A percentile compares a stretch with the other conserved stretches of the same genome.
These are phyloP conservation scores for Elaeis guineensis DNA, from an alignment of 176 grass and related monocot genomes.

Conservation along the genomic window DNA sequence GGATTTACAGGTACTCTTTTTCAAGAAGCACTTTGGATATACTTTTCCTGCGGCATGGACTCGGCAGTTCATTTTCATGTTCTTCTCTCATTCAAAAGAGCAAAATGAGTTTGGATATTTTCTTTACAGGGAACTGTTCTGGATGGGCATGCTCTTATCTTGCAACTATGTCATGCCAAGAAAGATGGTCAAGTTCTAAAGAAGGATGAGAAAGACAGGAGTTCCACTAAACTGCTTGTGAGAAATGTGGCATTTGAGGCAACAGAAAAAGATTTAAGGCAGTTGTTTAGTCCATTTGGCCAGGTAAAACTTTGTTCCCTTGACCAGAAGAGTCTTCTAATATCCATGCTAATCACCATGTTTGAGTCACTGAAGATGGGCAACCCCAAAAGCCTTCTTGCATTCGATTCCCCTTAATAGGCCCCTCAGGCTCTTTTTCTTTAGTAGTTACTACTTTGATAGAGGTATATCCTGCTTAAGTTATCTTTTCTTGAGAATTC, in stretches of 20 bases:
- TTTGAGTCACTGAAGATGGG: no score
- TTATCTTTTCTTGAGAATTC: background rate
- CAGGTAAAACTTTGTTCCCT: constrained; percentile 42
- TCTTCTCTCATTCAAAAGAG: no score
- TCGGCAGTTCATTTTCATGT: no score
- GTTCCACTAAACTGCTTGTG: constrained; percentile 86
- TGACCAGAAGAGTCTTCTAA: no score
- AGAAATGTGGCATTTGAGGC: constrained; percentile 96
- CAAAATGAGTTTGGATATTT: background rate
- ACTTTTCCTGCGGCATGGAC: no score
- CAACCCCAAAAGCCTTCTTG: no score
- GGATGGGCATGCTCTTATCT: constrained; percentile 90
- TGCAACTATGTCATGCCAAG: constrained; percentile 85
- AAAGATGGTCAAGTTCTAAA: constrained; percentile 43
- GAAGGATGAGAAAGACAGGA: constrained; percentile 68
- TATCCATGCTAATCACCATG: no score
- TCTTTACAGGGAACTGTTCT: constrained; percentile 64
- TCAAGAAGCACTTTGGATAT: no score
- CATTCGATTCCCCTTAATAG: no score
- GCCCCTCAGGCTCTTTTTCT: no score
- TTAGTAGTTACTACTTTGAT: no score
- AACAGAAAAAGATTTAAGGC: constrained; percentile 70
- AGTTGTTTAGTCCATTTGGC: constrained; percentile 93
- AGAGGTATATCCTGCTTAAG: no score
- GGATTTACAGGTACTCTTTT: constrained; percentile 57